Conservation (phyloP, 495 filamentous ascomycete species). For the Penicillium dipodomyicola region DNA sequence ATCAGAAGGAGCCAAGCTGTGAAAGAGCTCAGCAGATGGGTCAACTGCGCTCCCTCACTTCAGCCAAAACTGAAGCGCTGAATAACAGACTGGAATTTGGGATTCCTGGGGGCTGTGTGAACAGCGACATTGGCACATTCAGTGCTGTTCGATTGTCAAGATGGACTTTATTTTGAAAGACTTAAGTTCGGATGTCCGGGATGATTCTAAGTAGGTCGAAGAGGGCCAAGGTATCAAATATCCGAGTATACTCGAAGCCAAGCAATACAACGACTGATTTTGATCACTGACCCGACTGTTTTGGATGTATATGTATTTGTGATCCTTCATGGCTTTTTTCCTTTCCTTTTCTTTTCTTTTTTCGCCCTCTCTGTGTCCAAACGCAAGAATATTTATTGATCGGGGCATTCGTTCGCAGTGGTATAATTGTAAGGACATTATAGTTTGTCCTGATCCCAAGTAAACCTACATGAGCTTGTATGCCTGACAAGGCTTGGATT, state of each 20-base stretch:
- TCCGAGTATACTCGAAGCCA: background rate
- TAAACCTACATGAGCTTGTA: background rate
- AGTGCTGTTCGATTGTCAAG: background rate
- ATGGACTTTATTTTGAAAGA: background rate
- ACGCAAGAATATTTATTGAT: background rate
- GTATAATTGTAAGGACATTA: background rate
- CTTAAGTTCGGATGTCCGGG: background rate
- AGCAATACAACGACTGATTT: background rate
- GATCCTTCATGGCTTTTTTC: background rate
- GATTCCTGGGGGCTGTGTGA: background rate
- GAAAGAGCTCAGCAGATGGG: background rate
- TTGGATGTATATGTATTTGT: background rate
- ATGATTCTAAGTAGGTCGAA: background rate
- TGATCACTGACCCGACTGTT: background rate
- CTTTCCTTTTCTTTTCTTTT: too few relatives aligned
- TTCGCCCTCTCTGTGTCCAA: too few relatives aligned
- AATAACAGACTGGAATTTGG: background rate
- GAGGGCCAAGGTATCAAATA: background rate
- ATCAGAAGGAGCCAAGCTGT: background rate
- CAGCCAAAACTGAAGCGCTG: background rate
- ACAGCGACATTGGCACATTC: background rate
- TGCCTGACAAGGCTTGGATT: too few relatives aligned
- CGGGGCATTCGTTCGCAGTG: background rate
- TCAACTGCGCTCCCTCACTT: background rate
- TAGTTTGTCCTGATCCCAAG: background rate